These are phyloP conservation scores for Rhizopogon vesiculosus DNA, from an alignment of 768 basidiomycete genomes.

Conservation along the genomic window DNA sequence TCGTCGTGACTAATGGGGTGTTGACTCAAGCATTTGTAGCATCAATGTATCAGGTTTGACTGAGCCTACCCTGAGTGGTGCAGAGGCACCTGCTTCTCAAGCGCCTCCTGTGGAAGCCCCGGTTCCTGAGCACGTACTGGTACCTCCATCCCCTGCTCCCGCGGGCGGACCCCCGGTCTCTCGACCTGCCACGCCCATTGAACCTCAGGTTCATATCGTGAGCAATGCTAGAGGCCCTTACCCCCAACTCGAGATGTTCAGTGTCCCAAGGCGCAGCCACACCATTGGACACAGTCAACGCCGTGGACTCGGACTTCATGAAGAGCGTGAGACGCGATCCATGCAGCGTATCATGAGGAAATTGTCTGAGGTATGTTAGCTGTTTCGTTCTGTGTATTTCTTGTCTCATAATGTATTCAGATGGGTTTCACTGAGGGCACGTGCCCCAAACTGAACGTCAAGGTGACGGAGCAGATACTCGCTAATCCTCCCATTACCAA, in stretches of 20 bases:
- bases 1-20: background rate
- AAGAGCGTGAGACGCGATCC: constrained; percentile 30
- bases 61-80: constrained; percentile 1
- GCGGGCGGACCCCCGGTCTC: constrained; percentile 11
- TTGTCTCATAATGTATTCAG: constrained; percentile 29
- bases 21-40: constrained; percentile 2
- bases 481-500: constrained; percentile 36
- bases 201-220: constrained; percentile 41
- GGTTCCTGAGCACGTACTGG: constrained; percentile 3
- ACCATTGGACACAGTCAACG: constrained; percentile 19
- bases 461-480: constrained; percentile 48
- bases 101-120: constrained; percentile 2
- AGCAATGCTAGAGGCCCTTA: constrained; percentile 58
- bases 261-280: constrained; percentile 44
- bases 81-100: background rate
- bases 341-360: constrained; percentile 49
- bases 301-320: constrained; percentile 13
- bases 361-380: constrained; percentile 55
- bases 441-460: constrained; percentile 47
- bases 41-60: constrained; percentile 18
- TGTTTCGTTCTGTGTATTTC: background rate
- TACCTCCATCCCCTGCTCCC: constrained; percentile 6
- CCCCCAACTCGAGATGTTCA: constrained; percentile 61
- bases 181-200: constrained; percentile 5
- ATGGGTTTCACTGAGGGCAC: constrained; percentile 70